Base-by-base conservation (phyloP, 108 stramenopile genomes). In the Conticribra guillardii region DNA sequence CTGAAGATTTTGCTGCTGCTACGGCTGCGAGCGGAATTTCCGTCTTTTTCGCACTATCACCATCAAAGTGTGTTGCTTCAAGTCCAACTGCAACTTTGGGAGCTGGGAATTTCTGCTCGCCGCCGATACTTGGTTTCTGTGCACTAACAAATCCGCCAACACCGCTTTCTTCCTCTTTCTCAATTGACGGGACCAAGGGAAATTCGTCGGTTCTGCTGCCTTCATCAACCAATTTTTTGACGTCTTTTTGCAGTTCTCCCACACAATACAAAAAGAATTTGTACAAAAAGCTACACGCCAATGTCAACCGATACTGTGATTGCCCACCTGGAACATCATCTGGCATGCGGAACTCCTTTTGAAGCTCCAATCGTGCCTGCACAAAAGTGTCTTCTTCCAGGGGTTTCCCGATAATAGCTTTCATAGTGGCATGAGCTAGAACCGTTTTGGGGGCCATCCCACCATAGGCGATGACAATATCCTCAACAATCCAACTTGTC, bases 361-460 rank as follows among this genome's bases (percentile, higher is more conserved):
- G 65, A 8, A 98, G 74, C 16, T 71, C 54, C n/a, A 82, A 59
- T 59, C 74, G 67, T 1, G 95, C 96, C 5, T 71, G 79, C 7
- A 32, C 74, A 50, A 98, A 87, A 0, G 87, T 84, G 50, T 72
- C 63, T 2, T 67, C 83, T 22, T 54, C 70, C 34, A 97, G 83
- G n/a, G 77, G 60, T 52, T 90, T 73, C 1, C 83, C 87, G 51
- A 78, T 76, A 80, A 96, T 73, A 34, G 32, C 81, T 44, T 76
- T 69, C 65, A 81, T 84, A 16, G 95, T 90, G 61, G 82, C 54
- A n/a, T 41, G 52, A 0, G 95, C 95, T 76, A 93, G 67, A 2
- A 90, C 80, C 4, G 95, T 95, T 32, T 85, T 95, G 0, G 95
- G 90, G 2, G 96, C 96, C 96, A 97, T 95, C 14, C 97, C 96